These are phyloP conservation scores for Themeda triandra DNA, from an alignment of 176 grass and related monocot genomes.

Conservation along the genomic window DNA sequence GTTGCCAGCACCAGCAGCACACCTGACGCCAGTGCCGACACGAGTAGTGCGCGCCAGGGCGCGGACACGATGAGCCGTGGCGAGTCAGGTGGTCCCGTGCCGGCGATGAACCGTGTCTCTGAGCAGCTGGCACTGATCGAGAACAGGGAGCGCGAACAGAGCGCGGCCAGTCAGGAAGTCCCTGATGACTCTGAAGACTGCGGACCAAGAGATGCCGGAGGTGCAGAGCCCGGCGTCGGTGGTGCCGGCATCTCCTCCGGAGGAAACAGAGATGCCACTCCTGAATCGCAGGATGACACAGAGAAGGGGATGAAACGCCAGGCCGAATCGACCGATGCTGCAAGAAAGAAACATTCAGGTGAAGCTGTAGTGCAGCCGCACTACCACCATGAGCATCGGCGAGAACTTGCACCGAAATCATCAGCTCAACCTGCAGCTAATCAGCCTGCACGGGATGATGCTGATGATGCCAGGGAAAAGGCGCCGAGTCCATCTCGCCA, in stretches of 20 bases:
- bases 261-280: neutral
- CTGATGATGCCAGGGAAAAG: neutral
- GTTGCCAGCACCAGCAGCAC: neutral
- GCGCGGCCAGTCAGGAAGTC: neutral
- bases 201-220: neutral
- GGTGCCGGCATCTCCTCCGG: neutral
- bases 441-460: constrained; percentile 23
- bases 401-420: neutral
- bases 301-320: neutral
- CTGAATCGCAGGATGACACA: neutral
- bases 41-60: neutral
- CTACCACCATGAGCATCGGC: neutral
- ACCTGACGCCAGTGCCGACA: neutral
- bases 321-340: neutral
- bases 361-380: neutral
- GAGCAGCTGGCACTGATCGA: neutral
- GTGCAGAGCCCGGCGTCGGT: neutral
- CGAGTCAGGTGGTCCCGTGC: neutral
- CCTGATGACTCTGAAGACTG: neutral
- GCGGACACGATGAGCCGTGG: neutral
- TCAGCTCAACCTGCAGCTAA: constrained; percentile 32
- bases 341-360: constrained; percentile 3
- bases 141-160: neutral
- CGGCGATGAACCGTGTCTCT: neutral
- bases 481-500: constrained; percentile 21